A percentile compares a stretch with the other conserved stretches of the same genome.
phyloP scores from a whole-genome alignment of 139 green algal species.

The Chlamydomonas schloesseri region DNA sequence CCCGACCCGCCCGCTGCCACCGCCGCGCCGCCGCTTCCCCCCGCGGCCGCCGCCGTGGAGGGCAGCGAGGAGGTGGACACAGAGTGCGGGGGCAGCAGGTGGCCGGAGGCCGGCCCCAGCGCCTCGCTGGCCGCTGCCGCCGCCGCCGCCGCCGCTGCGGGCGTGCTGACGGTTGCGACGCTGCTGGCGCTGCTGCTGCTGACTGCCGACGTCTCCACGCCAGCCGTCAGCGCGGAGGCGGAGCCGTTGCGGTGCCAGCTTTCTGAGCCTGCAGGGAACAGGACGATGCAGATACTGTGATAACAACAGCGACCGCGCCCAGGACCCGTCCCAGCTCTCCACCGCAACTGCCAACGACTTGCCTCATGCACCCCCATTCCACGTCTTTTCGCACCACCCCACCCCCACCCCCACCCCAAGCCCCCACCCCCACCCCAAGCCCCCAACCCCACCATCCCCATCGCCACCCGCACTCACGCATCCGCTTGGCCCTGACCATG shows the following conservation, averaged over 20 bases:
- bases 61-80: not conserved
- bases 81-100: too few relatives aligned
- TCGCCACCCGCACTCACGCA: not conserved
- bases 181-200: slow-evolving; percentile 32
- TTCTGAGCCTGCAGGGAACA: not conserved
- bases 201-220: slow-evolving; percentile 13
- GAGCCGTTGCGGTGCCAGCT: not conserved
- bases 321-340: too few relatives aligned
- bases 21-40: too few relatives aligned
- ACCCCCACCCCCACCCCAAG: not conserved
- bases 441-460: not conserved
- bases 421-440: not conserved
- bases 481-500: not conserved
- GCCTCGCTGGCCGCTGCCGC: not conserved
- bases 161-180: not conserved
- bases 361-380: too few relatives aligned
- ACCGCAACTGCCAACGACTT: too few relatives aligned
- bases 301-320: too few relatives aligned
- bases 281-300: too few relatives aligned
- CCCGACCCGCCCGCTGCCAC: too few relatives aligned
- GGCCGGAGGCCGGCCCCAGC: too few relatives aligned
- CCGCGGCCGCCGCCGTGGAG: too few relatives aligned
- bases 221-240: not conserved
- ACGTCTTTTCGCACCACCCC: not conserved
- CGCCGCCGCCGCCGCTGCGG: not conserved